Conservation (phyloP, 805 yeast species). For the Saturnispora ahearnii region DNA sequence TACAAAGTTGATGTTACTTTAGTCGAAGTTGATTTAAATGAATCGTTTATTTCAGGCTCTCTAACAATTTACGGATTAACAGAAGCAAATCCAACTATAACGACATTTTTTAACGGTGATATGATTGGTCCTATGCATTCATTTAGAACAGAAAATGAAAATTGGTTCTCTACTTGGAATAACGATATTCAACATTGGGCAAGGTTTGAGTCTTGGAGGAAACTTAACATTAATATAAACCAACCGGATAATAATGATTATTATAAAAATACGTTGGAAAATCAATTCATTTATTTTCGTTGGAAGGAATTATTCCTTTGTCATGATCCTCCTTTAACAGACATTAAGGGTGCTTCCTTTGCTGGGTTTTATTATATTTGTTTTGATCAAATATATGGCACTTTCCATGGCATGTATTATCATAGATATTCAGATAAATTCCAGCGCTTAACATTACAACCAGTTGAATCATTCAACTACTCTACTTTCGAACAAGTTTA, state of each 20-base stretch:
- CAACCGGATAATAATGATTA: conserved; percentile 23
- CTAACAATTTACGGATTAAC: conserved; percentile 59
- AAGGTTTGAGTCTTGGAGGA: conserved; percentile 34
- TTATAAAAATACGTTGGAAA: conserved; percentile 20
- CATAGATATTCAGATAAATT: conserved; percentile 70
- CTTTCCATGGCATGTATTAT: conserved; percentile 72
- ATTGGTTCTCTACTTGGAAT: conserved; percentile 42
- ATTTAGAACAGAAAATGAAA: conserved; percentile 46
- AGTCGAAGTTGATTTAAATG: conserved; percentile 54
- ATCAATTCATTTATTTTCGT: conserved; percentile 68
- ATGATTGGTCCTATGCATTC: conserved; percentile 53
- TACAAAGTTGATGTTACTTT: conserved; percentile 64
- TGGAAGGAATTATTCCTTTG: conserved; percentile 90
- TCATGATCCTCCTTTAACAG: conserved; percentile 64
- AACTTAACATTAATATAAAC: conserved; percentile 24
- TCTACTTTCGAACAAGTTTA: conserved; percentile 2
- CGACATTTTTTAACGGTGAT: conserved; percentile 68
- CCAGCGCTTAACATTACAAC: conserved; percentile 61
- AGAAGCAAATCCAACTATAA: conserved; percentile 49
- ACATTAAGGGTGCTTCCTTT: conserved; percentile 67
- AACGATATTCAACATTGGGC: conserved; percentile 62
- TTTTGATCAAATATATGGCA: conserved; percentile 68
- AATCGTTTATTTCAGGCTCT: conserved; percentile 48
- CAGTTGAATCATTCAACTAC: conserved; percentile 1
- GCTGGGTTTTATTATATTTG: conserved; percentile 90